These are phyloP conservation scores for Candolleomyces aberdarensis DNA, from an alignment of 768 basidiomycete species.

Conservation along the genomic window DNA sequence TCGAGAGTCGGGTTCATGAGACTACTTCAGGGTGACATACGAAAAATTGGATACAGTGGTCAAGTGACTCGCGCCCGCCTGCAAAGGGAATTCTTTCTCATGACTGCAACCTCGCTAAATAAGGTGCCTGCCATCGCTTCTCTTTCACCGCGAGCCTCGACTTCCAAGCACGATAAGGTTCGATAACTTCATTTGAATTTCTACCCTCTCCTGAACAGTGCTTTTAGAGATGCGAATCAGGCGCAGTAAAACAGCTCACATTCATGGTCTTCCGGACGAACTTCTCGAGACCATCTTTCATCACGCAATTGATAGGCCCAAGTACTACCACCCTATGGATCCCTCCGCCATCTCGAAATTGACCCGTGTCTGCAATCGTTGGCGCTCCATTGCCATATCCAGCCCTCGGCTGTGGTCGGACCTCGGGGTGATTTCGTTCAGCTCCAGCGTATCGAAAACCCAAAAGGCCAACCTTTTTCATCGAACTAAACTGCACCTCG, in stretches of 20 bases:
- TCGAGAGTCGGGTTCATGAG: too few relatives aligned
- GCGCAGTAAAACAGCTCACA: too few relatives aligned
- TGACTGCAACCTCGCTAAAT: background rate
- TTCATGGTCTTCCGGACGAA: background rate
- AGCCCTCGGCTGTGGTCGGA: background rate
- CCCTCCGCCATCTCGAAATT: background rate
- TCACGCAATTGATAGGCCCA: background rate
- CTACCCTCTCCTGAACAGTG: too few relatives aligned
- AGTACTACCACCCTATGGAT: background rate
- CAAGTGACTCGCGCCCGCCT: constrained; percentile 9
- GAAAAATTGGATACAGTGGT: background rate
- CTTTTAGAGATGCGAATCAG: too few relatives aligned
- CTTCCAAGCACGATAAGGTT: too few relatives aligned
- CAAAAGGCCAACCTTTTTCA: background rate
- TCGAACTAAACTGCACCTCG: background rate
- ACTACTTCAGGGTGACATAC: too few relatives aligned
- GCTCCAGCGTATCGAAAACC: background rate
- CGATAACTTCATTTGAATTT: too few relatives aligned
- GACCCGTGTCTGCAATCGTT: background rate
- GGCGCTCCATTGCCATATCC: background rate
- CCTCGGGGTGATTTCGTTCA: background rate
- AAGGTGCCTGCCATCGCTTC: background rate
- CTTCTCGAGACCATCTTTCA: background rate
- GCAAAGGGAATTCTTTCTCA: background rate
- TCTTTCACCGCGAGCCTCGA: background rate